Conservation (phyloP, 805 yeast species). For the Myxozyma kluyveri region DNA sequence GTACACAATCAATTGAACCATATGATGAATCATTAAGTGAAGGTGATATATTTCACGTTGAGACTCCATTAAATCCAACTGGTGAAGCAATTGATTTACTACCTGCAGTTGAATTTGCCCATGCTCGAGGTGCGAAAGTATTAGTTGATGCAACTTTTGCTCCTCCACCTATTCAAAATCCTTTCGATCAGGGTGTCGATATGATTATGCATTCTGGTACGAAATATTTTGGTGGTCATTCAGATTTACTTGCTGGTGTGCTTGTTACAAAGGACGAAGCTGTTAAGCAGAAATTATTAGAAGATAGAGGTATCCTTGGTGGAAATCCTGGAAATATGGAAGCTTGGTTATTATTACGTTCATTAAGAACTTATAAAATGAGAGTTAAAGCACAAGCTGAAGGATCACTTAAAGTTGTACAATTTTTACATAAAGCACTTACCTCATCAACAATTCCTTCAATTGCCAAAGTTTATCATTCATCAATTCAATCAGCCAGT, state of each 20-base stretch:
- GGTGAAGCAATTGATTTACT: conserved; percentile 65
- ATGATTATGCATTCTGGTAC: conserved; percentile 91
- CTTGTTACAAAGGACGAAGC: conserved; percentile 59
- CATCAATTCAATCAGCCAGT: conserved; percentile 59
- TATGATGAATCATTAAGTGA: conserved; percentile 49
- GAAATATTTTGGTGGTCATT: conserved; percentile 93
- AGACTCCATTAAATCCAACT: conserved; percentile 85
- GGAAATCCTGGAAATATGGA: conserved; percentile 79
- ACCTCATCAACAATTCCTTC: conserved; percentile 45
- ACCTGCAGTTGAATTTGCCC: conserved; percentile 67
- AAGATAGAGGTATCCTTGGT: conserved; percentile 71
- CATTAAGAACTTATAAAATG: conserved; percentile 75
- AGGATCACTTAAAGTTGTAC: conserved; percentile 61
- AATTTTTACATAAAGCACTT: conserved; percentile 51
- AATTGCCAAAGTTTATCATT: conserved; percentile 58
- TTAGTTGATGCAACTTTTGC: conserved; percentile 87
- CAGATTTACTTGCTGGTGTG: conserved; percentile 82
- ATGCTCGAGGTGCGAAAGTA: conserved; percentile 68
- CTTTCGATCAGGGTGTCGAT: conserved; percentile 81
- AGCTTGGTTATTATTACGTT: conserved; percentile 67
- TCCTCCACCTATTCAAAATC: conserved; percentile 84
- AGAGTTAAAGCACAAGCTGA: conserved; percentile 66
- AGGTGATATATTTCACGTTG: conserved; percentile 80
- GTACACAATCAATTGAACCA: conserved; percentile 38
- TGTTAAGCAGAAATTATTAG: conserved; percentile 47